Conservation (phyloP, 2,329 filamentous ascomycete genomes). For the Laburnicola sp. region DNA sequence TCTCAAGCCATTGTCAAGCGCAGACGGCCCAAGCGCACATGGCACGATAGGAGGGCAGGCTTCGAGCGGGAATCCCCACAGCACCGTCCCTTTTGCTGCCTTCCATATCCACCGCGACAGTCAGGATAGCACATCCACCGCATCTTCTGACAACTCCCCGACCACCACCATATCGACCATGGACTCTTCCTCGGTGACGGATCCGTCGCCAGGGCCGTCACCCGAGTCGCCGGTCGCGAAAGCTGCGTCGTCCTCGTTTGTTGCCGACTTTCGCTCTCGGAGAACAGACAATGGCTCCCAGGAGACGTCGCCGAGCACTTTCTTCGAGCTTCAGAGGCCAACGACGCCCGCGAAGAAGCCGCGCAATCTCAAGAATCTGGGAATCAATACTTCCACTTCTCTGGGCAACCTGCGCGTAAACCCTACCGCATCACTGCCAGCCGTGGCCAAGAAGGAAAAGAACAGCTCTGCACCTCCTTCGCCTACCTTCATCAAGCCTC, state of each 20-base stretch:
- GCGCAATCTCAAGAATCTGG: constrained; percentile 84
- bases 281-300: constrained; percentile 43
- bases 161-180: constrained; percentile 92
- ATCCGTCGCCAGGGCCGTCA: constrained; percentile 85
- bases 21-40: constrained; percentile 27
- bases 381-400: constrained; percentile 67
- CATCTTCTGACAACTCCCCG: constrained; percentile 90
- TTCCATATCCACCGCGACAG: constrained; percentile 68
- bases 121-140: constrained; percentile 77
- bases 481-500: constrained; percentile 78
- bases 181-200: constrained; percentile 86
- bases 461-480: constrained; percentile 67
- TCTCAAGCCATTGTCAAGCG: constrained; percentile 52
- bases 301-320: constrained; percentile 55
- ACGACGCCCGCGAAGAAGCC: constrained; percentile 64
- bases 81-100: constrained; percentile 42
- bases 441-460: constrained; percentile 52
- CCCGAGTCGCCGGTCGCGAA: constrained; percentile 84
- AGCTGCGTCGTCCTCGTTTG: constrained; percentile 70
- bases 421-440: constrained; percentile 54
- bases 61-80: constrained; percentile 39
- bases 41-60: constrained; percentile 40
- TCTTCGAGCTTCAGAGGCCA: constrained; percentile 54
- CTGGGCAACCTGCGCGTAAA: constrained; percentile 50
- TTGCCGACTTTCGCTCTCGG: constrained; percentile 56